Conservation (phyloP, 306 rosid genomes). For the Trichosanthes cucumerina region DNA sequence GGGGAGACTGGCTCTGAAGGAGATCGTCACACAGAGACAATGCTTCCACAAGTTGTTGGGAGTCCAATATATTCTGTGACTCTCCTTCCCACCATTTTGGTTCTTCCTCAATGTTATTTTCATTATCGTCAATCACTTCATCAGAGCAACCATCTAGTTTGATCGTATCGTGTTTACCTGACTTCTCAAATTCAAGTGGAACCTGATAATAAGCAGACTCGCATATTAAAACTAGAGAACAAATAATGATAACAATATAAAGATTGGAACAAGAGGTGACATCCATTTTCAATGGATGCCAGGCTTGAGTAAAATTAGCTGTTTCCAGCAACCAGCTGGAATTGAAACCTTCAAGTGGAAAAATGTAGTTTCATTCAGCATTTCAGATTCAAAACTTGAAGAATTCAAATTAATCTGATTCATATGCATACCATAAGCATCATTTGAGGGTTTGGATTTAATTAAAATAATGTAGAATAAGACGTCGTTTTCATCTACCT, state of each 20-base stretch:
- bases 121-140: constrained; percentile 9
- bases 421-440: neutral
- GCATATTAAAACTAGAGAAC: neutral
- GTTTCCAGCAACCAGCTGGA: no score
- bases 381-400: neutral
- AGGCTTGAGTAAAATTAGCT: no score
- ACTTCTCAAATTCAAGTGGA: constrained; percentile 27
- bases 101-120: constrained; percentile 39
- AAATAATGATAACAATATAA: neutral
- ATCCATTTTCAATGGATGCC: neutral
- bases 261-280: neutral
- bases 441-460: neutral
- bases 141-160: neutral
- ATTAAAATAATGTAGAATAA: neutral
- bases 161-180: constrained; percentile 18
- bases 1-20: constrained; percentile 72
- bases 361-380: neutral
- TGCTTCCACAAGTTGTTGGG: constrained; percentile 77
- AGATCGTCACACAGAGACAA: constrained; percentile 59
- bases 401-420: neutral
- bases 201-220: constrained; percentile 13
- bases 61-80: constrained; percentile 64
- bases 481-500: constrained; percentile 25
- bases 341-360: neutral
- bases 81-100: constrained; percentile 80